These are phyloP conservation scores for Colletotrichum eleusines DNA, from an alignment of 2,329 filamentous ascomycete genomes.

Conservation along the genomic window DNA sequence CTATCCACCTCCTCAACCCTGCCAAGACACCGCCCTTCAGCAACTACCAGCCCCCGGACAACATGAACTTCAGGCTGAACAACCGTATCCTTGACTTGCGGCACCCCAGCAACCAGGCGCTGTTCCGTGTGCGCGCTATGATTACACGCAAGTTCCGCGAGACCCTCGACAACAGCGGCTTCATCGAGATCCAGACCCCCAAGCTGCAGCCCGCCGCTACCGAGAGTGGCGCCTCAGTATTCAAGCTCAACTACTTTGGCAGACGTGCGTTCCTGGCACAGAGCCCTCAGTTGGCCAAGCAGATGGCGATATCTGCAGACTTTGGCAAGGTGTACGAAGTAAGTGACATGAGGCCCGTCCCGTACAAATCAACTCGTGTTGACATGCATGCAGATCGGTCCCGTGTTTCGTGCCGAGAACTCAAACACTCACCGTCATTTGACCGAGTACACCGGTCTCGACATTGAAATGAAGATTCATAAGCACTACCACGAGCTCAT, in stretches of 20 bases:
- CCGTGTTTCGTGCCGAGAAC: slow-evolving; percentile 94
- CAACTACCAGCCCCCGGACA: slow-evolving; percentile 56
- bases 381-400: slow-evolving; percentile 66
- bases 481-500: slow-evolving; percentile 92
- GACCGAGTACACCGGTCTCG: slow-evolving; percentile 93
- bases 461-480: slow-evolving; percentile 92
- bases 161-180: slow-evolving; percentile 79
- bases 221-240: slow-evolving; percentile 91
- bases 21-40: slow-evolving; percentile 63
- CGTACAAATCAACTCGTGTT: background rate
- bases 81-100: slow-evolving; percentile 83
- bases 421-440: slow-evolving; percentile 95
- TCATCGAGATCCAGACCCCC: slow-evolving; percentile 94
- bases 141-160: slow-evolving; percentile 84
- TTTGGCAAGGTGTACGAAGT: slow-evolving; percentile 88
- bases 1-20: slow-evolving; percentile 64
- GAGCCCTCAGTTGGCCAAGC: slow-evolving; percentile 91
- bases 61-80: slow-evolving; percentile 47
- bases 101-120: slow-evolving; percentile 86
- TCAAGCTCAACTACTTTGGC: slow-evolving; percentile 92
- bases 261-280: slow-evolving; percentile 89
- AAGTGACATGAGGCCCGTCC: slow-evolving; percentile 40
- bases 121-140: slow-evolving; percentile 88
- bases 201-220: slow-evolving; percentile 92
- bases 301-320: slow-evolving; percentile 91